Evolutionary conservation across 2,329 filamentous ascomycete species (phyloP).

Genomic region (Claviceps maximensis): DNA sequence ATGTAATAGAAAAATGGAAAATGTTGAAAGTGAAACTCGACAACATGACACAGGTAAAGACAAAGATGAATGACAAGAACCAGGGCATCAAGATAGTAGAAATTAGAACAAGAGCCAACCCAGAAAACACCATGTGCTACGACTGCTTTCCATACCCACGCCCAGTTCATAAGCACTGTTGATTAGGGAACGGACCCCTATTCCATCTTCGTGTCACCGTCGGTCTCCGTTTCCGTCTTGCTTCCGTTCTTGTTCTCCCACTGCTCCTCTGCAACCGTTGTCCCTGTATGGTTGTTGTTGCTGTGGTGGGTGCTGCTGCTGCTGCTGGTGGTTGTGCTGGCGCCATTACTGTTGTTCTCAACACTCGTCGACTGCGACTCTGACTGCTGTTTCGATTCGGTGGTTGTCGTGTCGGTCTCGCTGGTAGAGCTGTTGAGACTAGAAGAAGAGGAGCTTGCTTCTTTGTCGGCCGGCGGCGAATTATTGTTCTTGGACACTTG

Average conservation of each 20-base stretch:
- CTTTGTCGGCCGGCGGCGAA: constrained; percentile 15
- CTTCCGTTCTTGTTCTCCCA: constrained; percentile 14
- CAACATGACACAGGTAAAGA: background rate
- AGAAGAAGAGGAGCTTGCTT: constrained; percentile 1
- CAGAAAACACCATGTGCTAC: background rate
- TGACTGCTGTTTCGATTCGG: constrained; percentile 8
- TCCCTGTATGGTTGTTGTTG: background rate
- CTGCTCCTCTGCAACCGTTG: constrained; percentile 2
- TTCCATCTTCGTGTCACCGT: constrained; percentile 23
- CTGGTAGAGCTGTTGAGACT: constrained; percentile 7
- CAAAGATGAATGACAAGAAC: background rate
- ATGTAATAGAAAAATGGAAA: background rate
- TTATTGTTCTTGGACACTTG: constrained; percentile 55
- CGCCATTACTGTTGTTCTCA: background rate
- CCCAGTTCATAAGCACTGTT: background rate
- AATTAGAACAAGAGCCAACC: constrained; percentile 5
- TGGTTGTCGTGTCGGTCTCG: constrained; percentile 9
- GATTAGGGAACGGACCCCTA: constrained; percentile 14
- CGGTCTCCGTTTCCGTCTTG: constrained; percentile 12
- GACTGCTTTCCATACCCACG: background rate
- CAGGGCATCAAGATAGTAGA: background rate
- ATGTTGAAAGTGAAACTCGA: background rate
- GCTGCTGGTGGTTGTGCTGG: no score
- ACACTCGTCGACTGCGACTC: constrained; percentile 7
- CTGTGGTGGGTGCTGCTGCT: background rate